Evolutionary conservation across 257 asterid genomes (phyloP).

Genomic region (Solanum virginianum): DNA sequence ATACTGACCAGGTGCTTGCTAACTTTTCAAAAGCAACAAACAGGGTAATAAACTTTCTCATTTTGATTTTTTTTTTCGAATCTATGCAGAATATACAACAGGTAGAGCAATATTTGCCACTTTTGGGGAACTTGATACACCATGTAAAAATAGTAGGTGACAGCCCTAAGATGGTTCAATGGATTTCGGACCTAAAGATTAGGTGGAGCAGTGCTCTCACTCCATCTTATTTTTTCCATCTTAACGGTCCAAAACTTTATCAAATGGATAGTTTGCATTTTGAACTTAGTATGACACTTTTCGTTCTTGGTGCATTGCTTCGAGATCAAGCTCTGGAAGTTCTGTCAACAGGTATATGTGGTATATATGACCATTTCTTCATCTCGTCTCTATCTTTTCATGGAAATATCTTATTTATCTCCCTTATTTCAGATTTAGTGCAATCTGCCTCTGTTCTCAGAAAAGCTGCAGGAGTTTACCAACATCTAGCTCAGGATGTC

Average conservation of each 20-base stretch:
- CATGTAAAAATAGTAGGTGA: slow-evolving; percentile 9
- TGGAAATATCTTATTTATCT: not conserved
- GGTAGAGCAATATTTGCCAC: slow-evolving; percentile 53
- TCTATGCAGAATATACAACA: slow-evolving; percentile 45
- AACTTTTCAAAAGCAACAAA: not conserved
- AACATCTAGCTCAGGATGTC: slow-evolving; percentile 23
- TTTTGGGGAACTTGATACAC: slow-evolving; percentile 36
- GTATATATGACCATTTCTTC: not conserved
- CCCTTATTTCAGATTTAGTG: slow-evolving; percentile 35
- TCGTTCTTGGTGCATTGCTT: slow-evolving; percentile 41
- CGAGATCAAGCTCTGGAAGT: slow-evolving; percentile 42
- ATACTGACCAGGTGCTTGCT: not conserved
- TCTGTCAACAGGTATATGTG: slow-evolving; percentile 27
- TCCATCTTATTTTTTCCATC: slow-evolving; percentile 19
- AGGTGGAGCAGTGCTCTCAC: slow-evolving; percentile 51
- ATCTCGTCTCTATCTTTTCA: not conserved
- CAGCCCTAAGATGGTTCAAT: slow-evolving; percentile 1
- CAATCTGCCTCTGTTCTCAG: slow-evolving; percentile 47
- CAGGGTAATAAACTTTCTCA: not conserved
- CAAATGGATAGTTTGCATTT: slow-evolving; percentile 25
- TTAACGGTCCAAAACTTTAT: slow-evolving; percentile 25
- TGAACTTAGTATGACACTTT: slow-evolving; percentile 51
- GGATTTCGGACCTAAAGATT: slow-evolving; percentile 34
- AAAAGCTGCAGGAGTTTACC: slow-evolving; percentile 65
- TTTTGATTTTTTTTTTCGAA: not conserved